Percentiles rank a stretch among this genome's conserved stretches.
Evolutionary conservation across 2,329 filamentous ascomycete genomes (phyloP).

Genomic region (Colletotrichum tanaceti): DNA sequence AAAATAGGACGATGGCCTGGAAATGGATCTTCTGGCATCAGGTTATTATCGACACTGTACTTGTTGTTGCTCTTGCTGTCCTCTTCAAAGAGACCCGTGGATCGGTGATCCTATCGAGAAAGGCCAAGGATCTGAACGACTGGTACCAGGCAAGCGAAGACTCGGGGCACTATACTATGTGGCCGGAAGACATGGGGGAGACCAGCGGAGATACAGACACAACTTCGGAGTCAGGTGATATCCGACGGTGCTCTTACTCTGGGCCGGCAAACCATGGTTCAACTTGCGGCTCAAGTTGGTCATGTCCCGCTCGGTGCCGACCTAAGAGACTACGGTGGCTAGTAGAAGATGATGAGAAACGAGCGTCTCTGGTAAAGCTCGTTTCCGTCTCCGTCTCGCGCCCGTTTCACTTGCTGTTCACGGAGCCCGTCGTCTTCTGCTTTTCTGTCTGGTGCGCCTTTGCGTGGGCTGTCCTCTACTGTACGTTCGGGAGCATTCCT

Average conservation of each 20-base stretch:
- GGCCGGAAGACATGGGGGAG: constrained; percentile 45
- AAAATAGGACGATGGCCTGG: constrained; percentile 54
- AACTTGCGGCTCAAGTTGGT: constrained; percentile 15
- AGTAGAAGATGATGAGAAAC: constrained; percentile 81
- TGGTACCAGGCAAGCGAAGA: constrained; percentile 83
- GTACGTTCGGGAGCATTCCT: constrained; percentile 84
- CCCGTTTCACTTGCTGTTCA: constrained; percentile 81
- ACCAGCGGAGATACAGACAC: constrained; percentile 26
- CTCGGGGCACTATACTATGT: constrained; percentile 66
- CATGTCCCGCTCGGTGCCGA: constrained; percentile 16
- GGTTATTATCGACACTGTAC: constrained; percentile 72
- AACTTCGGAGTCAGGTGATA: constrained; percentile 17
- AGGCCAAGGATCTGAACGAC: constrained; percentile 77
- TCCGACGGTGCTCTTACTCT: constrained; percentile 21
- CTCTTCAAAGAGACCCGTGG: constrained; percentile 87
- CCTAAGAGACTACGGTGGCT: constrained; percentile 77
- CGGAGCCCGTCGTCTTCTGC: constrained; percentile 83
- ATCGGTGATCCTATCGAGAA: constrained; percentile 80
- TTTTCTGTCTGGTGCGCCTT: constrained; percentile 93
- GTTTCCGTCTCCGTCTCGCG: constrained; percentile 79
- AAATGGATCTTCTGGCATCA: constrained; percentile 93
- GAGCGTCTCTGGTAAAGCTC: constrained; percentile 74
- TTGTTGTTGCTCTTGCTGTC: constrained; percentile 73
- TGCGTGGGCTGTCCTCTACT: constrained; percentile 88
- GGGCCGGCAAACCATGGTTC: constrained; percentile 17